phyloP scores from a whole-genome alignment of 2,329 filamentous ascomycete species.

The Fusarium proliferatum region DNA sequence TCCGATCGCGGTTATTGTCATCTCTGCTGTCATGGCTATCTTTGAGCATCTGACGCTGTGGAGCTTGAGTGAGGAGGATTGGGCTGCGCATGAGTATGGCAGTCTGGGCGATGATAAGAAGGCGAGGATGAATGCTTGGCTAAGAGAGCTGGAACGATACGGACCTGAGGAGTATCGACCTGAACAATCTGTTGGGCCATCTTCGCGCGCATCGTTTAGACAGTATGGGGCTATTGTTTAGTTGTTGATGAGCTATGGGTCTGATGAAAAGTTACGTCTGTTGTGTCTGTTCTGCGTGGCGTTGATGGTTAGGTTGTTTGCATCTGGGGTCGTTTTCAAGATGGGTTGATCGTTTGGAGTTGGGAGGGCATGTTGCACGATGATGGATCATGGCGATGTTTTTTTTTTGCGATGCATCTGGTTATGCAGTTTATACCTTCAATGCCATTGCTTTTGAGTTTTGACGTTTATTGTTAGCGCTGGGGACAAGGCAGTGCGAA shows the following conservation, averaged over 20 bases:
- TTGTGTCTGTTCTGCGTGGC: slow-evolving; percentile 17
- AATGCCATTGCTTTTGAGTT: slow-evolving; percentile 8
- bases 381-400: background rate
- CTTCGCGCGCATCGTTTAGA: slow-evolving; percentile 28
- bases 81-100: slow-evolving; percentile 28
- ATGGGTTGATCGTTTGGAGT: slow-evolving; percentile 14
- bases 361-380: background rate
- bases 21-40: slow-evolving; percentile 47
- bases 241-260: background rate
- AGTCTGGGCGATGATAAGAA: slow-evolving; percentile 46
- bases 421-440: slow-evolving; percentile 6
- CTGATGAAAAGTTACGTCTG: slow-evolving; percentile 7
- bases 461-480: background rate
- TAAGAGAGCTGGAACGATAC: slow-evolving; percentile 42
- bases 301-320: slow-evolving; percentile 9
- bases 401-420: slow-evolving; percentile 6
- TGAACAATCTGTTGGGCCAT: slow-evolving; percentile 31
- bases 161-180: slow-evolving; percentile 22
- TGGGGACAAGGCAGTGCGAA: background rate
- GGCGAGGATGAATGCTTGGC: slow-evolving; percentile 48
- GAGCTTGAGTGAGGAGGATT: slow-evolving; percentile 48
- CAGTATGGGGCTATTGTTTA: slow-evolving; percentile 32
- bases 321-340: background rate
- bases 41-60: slow-evolving; percentile 50
- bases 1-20: slow-evolving; percentile 45